Conservation (phyloP, 139 green algal species). For the Coelastrella sp. region DNA sequence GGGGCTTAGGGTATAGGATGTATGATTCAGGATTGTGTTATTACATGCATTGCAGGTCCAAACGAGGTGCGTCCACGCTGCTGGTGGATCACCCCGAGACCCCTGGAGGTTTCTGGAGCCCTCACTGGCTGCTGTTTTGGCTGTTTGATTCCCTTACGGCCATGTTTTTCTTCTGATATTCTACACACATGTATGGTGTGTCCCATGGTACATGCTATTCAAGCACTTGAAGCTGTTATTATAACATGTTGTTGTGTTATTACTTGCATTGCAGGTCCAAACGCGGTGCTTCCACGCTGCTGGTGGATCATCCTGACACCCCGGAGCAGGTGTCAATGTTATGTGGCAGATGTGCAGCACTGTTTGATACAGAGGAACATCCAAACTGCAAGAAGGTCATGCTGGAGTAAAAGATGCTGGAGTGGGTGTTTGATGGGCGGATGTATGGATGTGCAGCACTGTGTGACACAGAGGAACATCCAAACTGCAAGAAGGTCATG, state of each 20-base stretch:
- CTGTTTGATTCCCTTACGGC: too few relatives aligned
- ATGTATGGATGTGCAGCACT: background rate
- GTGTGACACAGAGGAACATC: background rate
- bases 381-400: background rate
- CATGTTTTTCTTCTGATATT: too few relatives aligned
- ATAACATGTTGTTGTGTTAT: background rate
- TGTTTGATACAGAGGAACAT: background rate
- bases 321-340: background rate
- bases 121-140: too few relatives aligned
- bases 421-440: background rate
- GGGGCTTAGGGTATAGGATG: too few relatives aligned
- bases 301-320: background rate
- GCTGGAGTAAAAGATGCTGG: too few relatives aligned
- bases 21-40: too few relatives aligned
- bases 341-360: background rate
- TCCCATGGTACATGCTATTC: too few relatives aligned
- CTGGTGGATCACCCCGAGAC: background rate
- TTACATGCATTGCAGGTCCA: background rate
- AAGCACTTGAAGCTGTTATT: too few relatives aligned
- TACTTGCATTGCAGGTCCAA: background rate
- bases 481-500: background rate
- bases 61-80: background rate
- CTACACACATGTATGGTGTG: too few relatives aligned
- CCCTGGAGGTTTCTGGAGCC: background rate
- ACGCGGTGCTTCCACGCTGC: background rate